Evolutionary conservation across 1,139 yeast species (phyloP), one percentile per base, ranked within the genome.

Genomic region (Pichia sp.): DNA sequence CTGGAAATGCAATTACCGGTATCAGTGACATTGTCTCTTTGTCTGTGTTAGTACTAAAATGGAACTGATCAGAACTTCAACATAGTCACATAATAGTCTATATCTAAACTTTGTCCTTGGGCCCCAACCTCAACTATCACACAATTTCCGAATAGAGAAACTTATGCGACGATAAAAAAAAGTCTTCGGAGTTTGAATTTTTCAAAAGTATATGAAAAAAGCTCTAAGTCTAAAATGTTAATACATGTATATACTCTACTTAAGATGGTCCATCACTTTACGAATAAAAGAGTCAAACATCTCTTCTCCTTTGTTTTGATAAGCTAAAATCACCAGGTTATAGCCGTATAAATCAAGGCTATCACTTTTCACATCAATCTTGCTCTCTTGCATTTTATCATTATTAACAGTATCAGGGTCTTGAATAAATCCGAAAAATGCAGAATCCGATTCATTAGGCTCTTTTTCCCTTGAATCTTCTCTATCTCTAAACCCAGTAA

Each of bases 1-100:
- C 64, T 0, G 64, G 64, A 32, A 60, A 60, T 7, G 63, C 49
- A 9, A 60, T 52, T 5, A 50, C 48, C 3, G 57, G 54, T 8
- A 58, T 40, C 11, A 14, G 31, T 2, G 44, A 34, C 48, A 41
- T 41, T 9, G 21, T 5, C 19, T 7, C 6, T 22, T 22, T 22
- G 26, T 23, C 12, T 23, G 10, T 23, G 26, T 23, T 23, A 23
- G 12, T 23, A 23, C 26, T 23, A 23, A 23, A 23, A 9, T 23
- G 12, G n/a, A n/a, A n/a, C n/a, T n/a, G n/a, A n/a, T n/a, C n/a
- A n/a, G n/a, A n/a, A n/a, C n/a, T n/a, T n/a, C n/a, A n/a, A n/a
- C n/a, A n/a, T n/a, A n/a, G n/a, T n/a, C n/a, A n/a, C n/a, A n/a
- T n/a, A n/a, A n/a, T n/a, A n/a, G n/a, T n/a, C n/a, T n/a, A n/a